Evolutionary conservation across 768 basidiomycete species (phyloP).

Genomic region (Lactarius evosmus): DNA sequence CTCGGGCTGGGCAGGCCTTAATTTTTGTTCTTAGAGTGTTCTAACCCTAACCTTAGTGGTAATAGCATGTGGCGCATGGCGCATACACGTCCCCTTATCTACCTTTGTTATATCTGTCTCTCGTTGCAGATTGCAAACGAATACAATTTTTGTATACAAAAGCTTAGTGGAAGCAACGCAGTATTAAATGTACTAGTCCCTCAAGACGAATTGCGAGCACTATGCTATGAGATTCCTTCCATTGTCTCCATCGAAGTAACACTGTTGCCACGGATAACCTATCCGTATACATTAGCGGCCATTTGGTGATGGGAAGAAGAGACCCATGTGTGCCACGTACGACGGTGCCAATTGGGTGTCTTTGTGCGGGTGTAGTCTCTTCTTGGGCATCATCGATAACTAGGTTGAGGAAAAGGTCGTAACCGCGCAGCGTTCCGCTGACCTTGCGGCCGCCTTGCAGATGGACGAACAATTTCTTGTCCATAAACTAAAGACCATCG

Average conservation of each 20-base stretch:
- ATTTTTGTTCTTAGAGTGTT: slow-evolving; percentile 29
- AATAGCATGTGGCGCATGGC: not conserved
- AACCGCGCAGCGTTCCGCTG: slow-evolving; percentile 91
- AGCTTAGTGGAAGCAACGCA: not conserved
- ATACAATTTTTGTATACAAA: not conserved
- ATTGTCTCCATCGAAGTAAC: slow-evolving; percentile 93
- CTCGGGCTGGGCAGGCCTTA: slow-evolving; percentile 34
- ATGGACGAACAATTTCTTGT: slow-evolving; percentile 93
- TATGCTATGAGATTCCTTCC: slow-evolving; percentile 50
- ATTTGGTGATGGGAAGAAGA: slow-evolving; percentile 10
- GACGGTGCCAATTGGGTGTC: slow-evolving; percentile 87
- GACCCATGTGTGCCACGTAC: slow-evolving; percentile 47
- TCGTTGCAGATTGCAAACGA: not conserved
- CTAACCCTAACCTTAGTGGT: slow-evolving; percentile 42
- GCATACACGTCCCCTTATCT: not conserved
- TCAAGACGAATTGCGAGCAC: not conserved
- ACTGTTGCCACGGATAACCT: slow-evolving; percentile 97
- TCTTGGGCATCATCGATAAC: slow-evolving; percentile 95
- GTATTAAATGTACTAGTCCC: not conserved
- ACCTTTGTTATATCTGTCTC: not conserved
- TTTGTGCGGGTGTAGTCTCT: slow-evolving; percentile 86
- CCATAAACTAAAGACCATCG: slow-evolving; percentile 76
- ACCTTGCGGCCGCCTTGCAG: slow-evolving; percentile 95
- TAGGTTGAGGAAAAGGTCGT: slow-evolving; percentile 97
- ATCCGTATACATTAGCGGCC: slow-evolving; percentile 15